Evolutionary conservation across 2,329 filamentous ascomycete species (phyloP).

Genomic region (Knoxdaviesia capensis): DNA sequence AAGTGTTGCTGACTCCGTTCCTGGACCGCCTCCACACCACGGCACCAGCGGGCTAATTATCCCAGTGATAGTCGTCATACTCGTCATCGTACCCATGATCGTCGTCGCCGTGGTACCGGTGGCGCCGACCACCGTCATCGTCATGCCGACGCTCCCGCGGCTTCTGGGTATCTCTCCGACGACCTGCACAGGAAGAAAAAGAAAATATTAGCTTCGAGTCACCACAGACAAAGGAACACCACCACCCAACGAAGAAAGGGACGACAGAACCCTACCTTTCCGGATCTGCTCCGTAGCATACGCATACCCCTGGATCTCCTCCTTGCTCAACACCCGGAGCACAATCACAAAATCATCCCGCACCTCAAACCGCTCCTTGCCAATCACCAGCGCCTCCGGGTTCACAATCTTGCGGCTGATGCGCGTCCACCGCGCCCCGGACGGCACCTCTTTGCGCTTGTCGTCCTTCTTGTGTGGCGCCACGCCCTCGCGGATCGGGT

Average conservation of each 20-base stretch:
- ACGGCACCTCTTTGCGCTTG: constrained; percentile 47
- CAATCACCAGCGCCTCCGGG: constrained; percentile 64
- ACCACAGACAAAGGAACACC: too few relatives aligned
- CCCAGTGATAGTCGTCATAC: constrained; percentile 9
- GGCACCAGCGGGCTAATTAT: constrained; percentile 1
- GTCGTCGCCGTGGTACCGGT: constrained; percentile 10
- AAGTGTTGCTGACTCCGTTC: too few relatives aligned
- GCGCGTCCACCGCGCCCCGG: constrained; percentile 80
- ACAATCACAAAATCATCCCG: constrained; percentile 90
- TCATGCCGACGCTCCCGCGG: constrained; percentile 7
- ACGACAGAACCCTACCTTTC: constrained; percentile 36
- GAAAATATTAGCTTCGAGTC: too few relatives aligned
- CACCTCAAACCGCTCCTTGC: constrained; percentile 83
- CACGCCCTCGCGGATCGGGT: constrained; percentile 72
- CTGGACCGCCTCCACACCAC: too few relatives aligned
- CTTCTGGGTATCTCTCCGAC: too few relatives aligned
- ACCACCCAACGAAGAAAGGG: too few relatives aligned
- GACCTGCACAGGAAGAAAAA: too few relatives aligned
- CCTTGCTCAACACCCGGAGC: constrained; percentile 64
- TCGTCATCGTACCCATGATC: constrained; percentile 10
- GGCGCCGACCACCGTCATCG: constrained; percentile 12
- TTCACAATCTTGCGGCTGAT: constrained; percentile 79
- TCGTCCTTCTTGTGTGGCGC: constrained; percentile 82
- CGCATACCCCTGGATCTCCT: constrained; percentile 79
- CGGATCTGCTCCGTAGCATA: constrained; percentile 57